Evolutionary conservation across 2,329 filamentous ascomycete genomes (phyloP), one percentile per base, ranked within the genome.

Genomic region (Tolypocladium pustulatum): DNA sequence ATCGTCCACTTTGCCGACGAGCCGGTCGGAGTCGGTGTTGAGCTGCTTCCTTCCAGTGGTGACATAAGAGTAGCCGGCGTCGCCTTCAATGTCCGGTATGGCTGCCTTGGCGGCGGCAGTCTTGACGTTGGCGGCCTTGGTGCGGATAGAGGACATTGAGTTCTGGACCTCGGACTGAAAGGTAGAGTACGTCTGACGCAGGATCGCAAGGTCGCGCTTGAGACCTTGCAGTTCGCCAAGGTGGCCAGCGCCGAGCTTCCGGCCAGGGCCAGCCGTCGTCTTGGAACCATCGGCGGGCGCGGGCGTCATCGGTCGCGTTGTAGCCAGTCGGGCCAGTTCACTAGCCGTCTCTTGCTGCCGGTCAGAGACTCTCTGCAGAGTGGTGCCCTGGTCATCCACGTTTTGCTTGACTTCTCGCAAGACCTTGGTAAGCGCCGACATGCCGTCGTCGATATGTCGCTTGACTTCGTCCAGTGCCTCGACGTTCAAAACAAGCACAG

Each of bases 381-480:
- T 86, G 3, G 84, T 82, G 55, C 90, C 85, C 68, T 97, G 94
- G 53, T 91, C 89, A 59, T 91, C 88, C 12, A 99, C 81, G 51
- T 89, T 87, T 57, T 89, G 88, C 71, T 89, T 90, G 60, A 99
- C 85, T 59, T 90, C 87, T 65, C 95, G 89, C n/a, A 99, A 86
- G 36, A 96, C 82, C 59, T 85, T 84, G 64, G 87, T 90, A 55
- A 99, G 78, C 8, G 87, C 85, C 12, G 87, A 87, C 56, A 99
- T 80, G 49, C 92, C 91, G 63, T 99, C 93, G 63, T 99, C 94
- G 63, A 99, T 91, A 69, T 97, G 94, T 55, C 87, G 86, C 75
- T 97, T 97, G 41, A 99, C 92, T 73, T 99, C 94, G 69, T 99
- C 94, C 5, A 99, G 81, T 20, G 88, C 84, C 69, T 99, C 94